Conservation (phyloP, 495 filamentous ascomycete species). For the Mycothermus thermophilus region DNA sequence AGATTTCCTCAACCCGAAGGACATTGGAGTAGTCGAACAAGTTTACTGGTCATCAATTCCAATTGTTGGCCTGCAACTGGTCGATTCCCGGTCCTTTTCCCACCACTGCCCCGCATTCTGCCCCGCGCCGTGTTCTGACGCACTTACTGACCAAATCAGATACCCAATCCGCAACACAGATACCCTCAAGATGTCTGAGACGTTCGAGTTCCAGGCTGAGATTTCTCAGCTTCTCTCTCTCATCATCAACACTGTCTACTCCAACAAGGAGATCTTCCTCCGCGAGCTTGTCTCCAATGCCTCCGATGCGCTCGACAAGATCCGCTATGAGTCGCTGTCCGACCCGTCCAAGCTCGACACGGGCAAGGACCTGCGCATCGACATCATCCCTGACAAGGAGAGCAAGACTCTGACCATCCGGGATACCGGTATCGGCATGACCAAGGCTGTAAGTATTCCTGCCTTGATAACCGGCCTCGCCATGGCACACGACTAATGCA, state of each 20-base stretch:
- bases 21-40: no score
- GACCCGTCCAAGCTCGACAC: slow-evolving; percentile 93
- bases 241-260: slow-evolving; percentile 99
- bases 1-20: no score
- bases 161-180: slow-evolving; percentile 14
- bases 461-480: no score
- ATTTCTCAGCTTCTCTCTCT: slow-evolving; percentile 98
- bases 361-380: slow-evolving; percentile 92
- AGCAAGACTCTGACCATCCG: slow-evolving; percentile 92
- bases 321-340: slow-evolving; percentile 93
- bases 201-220: slow-evolving; percentile 99
- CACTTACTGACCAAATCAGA: no score
- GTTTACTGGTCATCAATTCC: no score
- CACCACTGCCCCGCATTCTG: no score
- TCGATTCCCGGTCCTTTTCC: no score
- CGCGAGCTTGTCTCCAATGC: slow-evolving; percentile 95
- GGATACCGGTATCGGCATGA: slow-evolving; percentile 99
- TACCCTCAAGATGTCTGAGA: slow-evolving; percentile 66
- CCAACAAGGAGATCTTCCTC: slow-evolving; percentile 99
- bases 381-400: slow-evolving; percentile 94
- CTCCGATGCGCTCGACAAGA: slow-evolving; percentile 99
- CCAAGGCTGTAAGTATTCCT: slow-evolving; percentile 79
- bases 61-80: no score
- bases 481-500: no score
- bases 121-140: no score